phyloP scores from a whole-genome alignment of 352 stramenopile genomes.

The Globisporangium paroecandrum region DNA sequence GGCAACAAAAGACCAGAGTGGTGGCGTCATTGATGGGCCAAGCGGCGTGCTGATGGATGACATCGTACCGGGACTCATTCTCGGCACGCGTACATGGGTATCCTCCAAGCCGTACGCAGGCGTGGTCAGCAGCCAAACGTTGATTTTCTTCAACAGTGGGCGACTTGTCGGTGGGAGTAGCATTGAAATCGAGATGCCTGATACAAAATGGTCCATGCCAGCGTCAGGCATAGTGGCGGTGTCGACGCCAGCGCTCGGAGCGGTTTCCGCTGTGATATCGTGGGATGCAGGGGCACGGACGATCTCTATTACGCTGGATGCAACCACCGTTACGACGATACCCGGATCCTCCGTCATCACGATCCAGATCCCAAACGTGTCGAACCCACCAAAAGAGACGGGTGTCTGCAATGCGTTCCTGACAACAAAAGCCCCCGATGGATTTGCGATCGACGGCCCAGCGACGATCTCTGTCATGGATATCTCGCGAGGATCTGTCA shows the following conservation, averaged over 20 bases:
- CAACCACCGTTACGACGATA: constrained; percentile 18
- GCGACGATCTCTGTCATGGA: constrained; percentile 37
- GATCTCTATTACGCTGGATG: constrained; percentile 32
- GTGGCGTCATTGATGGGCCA: constrained; percentile 49
- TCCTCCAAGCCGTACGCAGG: constrained; percentile 36
- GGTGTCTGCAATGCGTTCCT: constrained; percentile 37
- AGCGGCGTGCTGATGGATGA: constrained; percentile 37
- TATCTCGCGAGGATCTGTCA: constrained; percentile 34
- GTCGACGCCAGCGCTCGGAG: constrained; percentile 28
- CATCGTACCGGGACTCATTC: constrained; percentile 38
- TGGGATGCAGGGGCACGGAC: constrained; percentile 33
- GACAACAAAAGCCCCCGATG: constrained; percentile 32
- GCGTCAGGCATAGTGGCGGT: constrained; percentile 28
- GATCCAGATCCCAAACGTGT: constrained; percentile 32
- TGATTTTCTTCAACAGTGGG: constrained; percentile 47
- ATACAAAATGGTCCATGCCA: constrained; percentile 37
- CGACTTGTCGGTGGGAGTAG: constrained; percentile 29
- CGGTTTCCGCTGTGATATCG: constrained; percentile 18
- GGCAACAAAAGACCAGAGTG: constrained; percentile 38
- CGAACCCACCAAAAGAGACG: constrained; percentile 55
- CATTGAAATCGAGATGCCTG: constrained; percentile 47
- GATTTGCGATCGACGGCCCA: constrained; percentile 45
- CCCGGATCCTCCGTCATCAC: constrained; percentile 27
- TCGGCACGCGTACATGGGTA: constrained; percentile 48
- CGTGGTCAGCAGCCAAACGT: constrained; percentile 41